Percentiles rank a stretch among this genome's conserved stretches.
phyloP scores from a whole-genome alignment of 1,284 basidiomycete genomes.

The Ustilago tritici region DNA sequence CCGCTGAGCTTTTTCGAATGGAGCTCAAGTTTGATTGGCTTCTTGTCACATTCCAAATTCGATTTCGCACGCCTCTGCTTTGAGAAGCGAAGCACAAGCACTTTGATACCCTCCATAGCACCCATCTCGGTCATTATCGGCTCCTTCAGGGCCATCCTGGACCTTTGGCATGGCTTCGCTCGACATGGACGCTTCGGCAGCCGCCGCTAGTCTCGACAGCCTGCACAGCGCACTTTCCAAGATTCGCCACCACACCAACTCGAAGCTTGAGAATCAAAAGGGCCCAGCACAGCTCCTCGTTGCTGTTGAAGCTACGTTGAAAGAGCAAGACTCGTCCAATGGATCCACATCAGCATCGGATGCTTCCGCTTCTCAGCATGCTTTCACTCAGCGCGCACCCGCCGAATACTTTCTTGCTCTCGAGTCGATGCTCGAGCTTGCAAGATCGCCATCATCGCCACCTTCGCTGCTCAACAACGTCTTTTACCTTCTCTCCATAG shows the following conservation, averaged over 20 bases:
- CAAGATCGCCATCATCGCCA: conserved; percentile 31
- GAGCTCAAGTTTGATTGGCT: background rate
- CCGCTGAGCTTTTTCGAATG: background rate
- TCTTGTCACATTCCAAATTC: background rate
- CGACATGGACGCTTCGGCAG: conserved; percentile 43
- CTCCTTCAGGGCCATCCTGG: background rate
- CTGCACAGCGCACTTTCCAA: conserved; percentile 73
- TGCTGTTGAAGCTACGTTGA: conserved; percentile 89
- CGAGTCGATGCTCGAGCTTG: conserved; percentile 60
- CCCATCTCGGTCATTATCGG: no score
- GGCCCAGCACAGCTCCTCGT: conserved; percentile 87
- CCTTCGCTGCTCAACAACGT: conserved; percentile 55
- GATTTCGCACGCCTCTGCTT: background rate
- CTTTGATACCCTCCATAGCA: conserved; percentile 1
- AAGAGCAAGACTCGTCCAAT: conserved; percentile 76
- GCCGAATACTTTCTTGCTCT: conserved; percentile 67
- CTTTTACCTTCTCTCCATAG: conserved; percentile 64
- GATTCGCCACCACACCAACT: conserved; percentile 86
- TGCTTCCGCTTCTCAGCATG: conserved; percentile 78
- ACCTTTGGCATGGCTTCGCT: conserved; percentile 31
- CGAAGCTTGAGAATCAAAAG: conserved; percentile 86
- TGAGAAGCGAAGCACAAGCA: background rate
- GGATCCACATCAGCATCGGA: conserved; percentile 72
- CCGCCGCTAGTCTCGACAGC: conserved; percentile 42
- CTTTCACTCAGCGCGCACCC: conserved; percentile 59